Evolutionary conservation across 805 yeast species (phyloP), one percentile per base, ranked within the genome.

Genomic region (Scheffersomyces amazonensis): DNA sequence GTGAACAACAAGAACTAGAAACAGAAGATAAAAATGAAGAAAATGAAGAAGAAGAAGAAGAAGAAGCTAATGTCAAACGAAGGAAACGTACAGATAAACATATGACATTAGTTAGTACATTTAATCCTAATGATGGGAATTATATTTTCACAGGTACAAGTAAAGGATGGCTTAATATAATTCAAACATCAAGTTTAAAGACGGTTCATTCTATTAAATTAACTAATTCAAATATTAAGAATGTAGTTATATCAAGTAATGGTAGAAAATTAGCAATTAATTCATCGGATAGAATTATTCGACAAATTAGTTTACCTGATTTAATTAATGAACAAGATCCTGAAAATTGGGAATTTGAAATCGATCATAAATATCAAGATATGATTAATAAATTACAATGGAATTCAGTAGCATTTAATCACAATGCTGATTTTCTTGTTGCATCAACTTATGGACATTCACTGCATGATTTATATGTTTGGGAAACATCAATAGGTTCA

Each of bases 401-500:
- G 96, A 89, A 88, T 56, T 71, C 87, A 0, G 80, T 87, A 3
- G 66, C 80, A 8, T 82, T 86, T 62, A 85, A 86, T 47, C 78
- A 81, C 40, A 80, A 78, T 47, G 76, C 79, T 5, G 97, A 91
- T 41, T 90, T 85, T 56, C 61, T 90, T n/a, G 81, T 87, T 36
- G 97, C 96, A 0, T 81, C 95, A 0, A 85, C 96, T 0, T 81
- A 78, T 56, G 96, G 95, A 10, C 72, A 67, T 47, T 81, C 90
- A 4, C 82, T 93, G 0, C 96, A 89, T 54, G 96, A 87, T 50
- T 71, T 91, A 32, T 90, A 89, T 57, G 75, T 91, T 41, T 90
- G 97, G 97, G 97, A 91, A 55, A 86, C 96, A 0, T 70, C 78
- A 6, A 74, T 84, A 71, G 97, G 96, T 0, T 80, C 95, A n/a